Evolutionary conservation across 257 asterid species (phyloP).

Genomic region (Solanum lignicaule): DNA sequence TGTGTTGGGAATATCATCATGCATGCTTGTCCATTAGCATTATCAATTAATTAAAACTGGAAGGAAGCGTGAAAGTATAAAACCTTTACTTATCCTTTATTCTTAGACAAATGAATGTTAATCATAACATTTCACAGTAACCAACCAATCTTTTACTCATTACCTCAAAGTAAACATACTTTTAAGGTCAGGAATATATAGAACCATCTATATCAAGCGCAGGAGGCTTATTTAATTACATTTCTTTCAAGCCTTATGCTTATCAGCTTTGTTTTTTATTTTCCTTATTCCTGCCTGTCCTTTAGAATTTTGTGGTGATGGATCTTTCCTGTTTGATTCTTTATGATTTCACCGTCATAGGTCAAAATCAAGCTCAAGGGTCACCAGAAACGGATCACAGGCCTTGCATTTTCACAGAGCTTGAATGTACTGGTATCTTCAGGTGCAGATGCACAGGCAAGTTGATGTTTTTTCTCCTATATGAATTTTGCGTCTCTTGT

Average conservation of each 20-base stretch:
- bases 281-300: not conserved
- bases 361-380: constrained; percentile 92
- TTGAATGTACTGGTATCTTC: constrained; percentile 84
- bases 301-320: not conserved
- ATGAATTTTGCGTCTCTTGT: not conserved
- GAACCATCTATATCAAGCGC: not conserved
- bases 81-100: not conserved
- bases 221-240: not conserved
- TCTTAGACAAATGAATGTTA: not conserved
- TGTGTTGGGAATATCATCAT: not conserved
- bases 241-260: not conserved
- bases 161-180: not conserved
- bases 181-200: not conserved
- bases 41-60: not conserved
- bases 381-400: constrained; percentile 85
- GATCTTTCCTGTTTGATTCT: not conserved
- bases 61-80: not conserved
- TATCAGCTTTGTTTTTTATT: not conserved
- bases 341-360: constrained; percentile 15
- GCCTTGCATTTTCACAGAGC: constrained; percentile 89
- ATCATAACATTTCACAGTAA: not conserved
- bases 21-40: not conserved
- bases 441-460: constrained; percentile 94
- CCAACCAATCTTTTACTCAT: not conserved
- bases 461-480: constrained; percentile 2